These are phyloP conservation scores for Ustilago hordei DNA, from an alignment of 1,284 basidiomycete species.

Conservation along the genomic window DNA sequence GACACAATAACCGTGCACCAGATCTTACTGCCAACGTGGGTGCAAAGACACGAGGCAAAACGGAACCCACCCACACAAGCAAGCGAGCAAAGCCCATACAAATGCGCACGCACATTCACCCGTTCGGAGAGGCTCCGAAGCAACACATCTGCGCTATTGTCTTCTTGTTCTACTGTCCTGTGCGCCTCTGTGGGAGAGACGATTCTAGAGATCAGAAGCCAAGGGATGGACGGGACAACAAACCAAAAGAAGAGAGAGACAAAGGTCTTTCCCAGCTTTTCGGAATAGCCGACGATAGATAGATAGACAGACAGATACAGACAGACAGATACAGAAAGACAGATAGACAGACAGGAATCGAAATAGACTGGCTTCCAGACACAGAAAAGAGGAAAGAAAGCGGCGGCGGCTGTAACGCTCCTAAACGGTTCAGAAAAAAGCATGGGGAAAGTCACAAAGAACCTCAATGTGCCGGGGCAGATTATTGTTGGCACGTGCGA, in stretches of 20 bases:
- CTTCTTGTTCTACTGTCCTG: background rate
- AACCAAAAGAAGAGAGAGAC: background rate
- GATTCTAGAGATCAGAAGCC: background rate
- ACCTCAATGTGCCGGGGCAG: too few relatives aligned
- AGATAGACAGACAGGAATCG: background rate
- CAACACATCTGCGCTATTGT: background rate
- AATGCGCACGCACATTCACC: background rate
- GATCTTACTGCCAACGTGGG: too few relatives aligned
- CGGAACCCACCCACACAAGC: too few relatives aligned
- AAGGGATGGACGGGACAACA: background rate
- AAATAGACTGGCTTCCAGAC: too few relatives aligned
- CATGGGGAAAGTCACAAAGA: background rate
- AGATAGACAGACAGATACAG: background rate
- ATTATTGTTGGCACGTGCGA: background rate
- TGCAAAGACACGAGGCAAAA: too few relatives aligned
- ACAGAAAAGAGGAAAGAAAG: background rate
- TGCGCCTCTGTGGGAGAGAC: background rate
- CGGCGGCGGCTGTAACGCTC: background rate
- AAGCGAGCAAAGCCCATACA: background rate
- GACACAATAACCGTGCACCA: too few relatives aligned
- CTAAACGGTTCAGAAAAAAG: background rate
- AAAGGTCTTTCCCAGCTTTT: background rate
- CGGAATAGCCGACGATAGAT: background rate
- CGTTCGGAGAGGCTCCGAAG: background rate
- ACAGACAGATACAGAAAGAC: too few relatives aligned